These are phyloP conservation scores for Purpureocillium takamizusanense DNA, from an alignment of 2,329 filamentous ascomycete species.

Conservation along the genomic window DNA sequence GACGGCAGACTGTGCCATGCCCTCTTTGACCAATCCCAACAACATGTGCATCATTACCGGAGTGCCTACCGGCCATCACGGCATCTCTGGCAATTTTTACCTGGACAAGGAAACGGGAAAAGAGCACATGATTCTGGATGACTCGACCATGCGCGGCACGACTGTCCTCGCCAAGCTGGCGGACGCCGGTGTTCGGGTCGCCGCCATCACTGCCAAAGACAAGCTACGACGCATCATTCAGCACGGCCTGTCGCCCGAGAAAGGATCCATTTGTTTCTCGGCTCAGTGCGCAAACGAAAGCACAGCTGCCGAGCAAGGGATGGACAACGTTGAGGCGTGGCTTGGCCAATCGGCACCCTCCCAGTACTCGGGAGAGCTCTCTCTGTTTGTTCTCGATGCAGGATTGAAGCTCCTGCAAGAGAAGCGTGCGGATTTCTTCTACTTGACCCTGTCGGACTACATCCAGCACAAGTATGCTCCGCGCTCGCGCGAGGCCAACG, in stretches of 20 bases:
- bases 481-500: constrained; percentile 22
- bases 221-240: constrained; percentile 31
- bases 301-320: constrained; percentile 14
- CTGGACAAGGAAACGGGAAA: constrained; percentile 27
- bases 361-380: constrained; percentile 34
- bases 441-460: constrained; percentile 33
- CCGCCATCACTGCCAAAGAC: constrained; percentile 34
- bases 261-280: constrained; percentile 27
- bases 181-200: constrained; percentile 26
- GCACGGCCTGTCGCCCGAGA: constrained; percentile 18
- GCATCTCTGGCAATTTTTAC: constrained; percentile 34
- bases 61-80: constrained; percentile 26
- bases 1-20: constrained; percentile 29
- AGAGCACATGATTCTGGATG: constrained; percentile 31
- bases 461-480: constrained; percentile 34
- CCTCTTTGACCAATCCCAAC: constrained; percentile 35
- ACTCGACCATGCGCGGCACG: constrained; percentile 27
- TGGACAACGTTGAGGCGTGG: constrained; percentile 12
- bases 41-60: constrained; percentile 36
- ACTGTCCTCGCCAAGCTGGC: constrained; percentile 31
- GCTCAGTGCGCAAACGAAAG: constrained; percentile 24
- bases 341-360: constrained; percentile 23
- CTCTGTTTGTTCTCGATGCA: constrained; percentile 32
- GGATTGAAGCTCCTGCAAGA: constrained; percentile 31
- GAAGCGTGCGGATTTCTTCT: constrained; percentile 26